Conservation (phyloP, 257 asterid species). For the Solanum ahanhuiri region DNA sequence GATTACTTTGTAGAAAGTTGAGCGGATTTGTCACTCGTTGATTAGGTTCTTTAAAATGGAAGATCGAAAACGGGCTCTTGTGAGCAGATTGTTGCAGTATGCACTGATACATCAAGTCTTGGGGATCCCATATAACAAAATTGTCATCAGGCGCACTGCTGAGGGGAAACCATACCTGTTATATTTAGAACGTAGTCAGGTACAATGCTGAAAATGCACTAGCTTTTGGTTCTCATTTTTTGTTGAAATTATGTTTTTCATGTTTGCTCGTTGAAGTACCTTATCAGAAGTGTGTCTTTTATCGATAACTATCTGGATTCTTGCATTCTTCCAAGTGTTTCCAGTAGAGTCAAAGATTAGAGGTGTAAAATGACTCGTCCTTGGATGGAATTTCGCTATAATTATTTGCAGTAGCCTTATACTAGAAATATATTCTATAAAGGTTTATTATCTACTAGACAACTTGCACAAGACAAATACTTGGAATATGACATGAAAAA, state of each 20-base stretch:
- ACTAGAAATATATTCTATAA: neutral
- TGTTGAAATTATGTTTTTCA: neutral
- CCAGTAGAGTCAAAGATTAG: neutral
- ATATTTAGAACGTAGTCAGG: neutral
- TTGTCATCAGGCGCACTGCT: conserved; percentile 39
- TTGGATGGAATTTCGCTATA: neutral
- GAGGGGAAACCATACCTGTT: conserved; percentile 86
- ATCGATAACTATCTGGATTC: neutral
- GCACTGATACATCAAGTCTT: conserved; percentile 45
- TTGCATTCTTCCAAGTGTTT: neutral
- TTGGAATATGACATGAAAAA: neutral
- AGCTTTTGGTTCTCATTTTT: neutral
- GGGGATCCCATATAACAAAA: conserved; percentile 47
- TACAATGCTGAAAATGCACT: neutral
- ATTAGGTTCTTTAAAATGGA: conserved; percentile 60
- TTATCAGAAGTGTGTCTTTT: neutral
- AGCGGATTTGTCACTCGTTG: neutral
- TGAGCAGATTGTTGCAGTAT: conserved; percentile 76
- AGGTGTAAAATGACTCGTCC: neutral
- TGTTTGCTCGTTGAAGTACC: neutral
- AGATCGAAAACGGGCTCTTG: conserved; percentile 60
- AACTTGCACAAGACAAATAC: neutral
- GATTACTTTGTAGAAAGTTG: neutral
- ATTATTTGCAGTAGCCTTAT: neutral
- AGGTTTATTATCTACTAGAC: neutral